Evolutionary conservation across 345 rosid genomes (phyloP).

Genomic region (Gynandropsis gynandra): DNA sequence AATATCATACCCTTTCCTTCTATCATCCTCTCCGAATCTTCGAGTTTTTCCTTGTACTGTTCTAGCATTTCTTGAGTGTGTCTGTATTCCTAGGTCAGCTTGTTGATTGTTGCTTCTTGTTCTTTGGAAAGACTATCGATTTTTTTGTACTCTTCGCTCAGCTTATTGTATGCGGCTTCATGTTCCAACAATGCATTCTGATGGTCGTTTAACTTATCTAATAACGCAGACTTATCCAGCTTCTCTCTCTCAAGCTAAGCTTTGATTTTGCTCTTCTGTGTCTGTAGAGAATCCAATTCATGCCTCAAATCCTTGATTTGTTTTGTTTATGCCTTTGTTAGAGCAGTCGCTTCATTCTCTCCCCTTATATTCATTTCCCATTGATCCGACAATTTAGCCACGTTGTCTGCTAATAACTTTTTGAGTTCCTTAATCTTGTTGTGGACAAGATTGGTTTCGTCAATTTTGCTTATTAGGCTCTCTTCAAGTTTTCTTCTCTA

Average conservation of each 20-base stretch:
- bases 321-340: slow-evolving; percentile 31
- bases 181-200: slow-evolving; percentile 35
- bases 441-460: slow-evolving; percentile 32
- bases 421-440: slow-evolving; percentile 34
- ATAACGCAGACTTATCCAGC: slow-evolving; percentile 37
- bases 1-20: slow-evolving; percentile 32
- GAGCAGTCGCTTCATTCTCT: slow-evolving; percentile 44
- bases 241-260: slow-evolving; percentile 45
- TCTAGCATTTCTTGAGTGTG: slow-evolving; percentile 36
- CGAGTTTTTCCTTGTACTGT: slow-evolving; percentile 34
- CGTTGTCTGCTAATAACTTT: slow-evolving; percentile 31
- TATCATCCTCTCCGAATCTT: slow-evolving; percentile 47
- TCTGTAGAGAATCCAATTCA: slow-evolving; percentile 43
- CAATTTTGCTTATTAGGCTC: slow-evolving; percentile 28
- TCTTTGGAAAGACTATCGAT: slow-evolving; percentile 31
- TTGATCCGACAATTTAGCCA: slow-evolving; percentile 35
- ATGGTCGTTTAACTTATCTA: slow-evolving; percentile 35
- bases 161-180: slow-evolving; percentile 32
- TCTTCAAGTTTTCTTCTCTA: slow-evolving; percentile 47
- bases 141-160: slow-evolving; percentile 44
- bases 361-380: slow-evolving; percentile 29
- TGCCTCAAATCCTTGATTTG: slow-evolving; percentile 37
- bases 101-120: slow-evolving; percentile 31
- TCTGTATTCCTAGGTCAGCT: slow-evolving; percentile 36
- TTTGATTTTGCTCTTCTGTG: slow-evolving; percentile 35